Base-by-base conservation (phyloP, 108 stramenopile species). In the Fistulifera pelliculosa region DNA sequence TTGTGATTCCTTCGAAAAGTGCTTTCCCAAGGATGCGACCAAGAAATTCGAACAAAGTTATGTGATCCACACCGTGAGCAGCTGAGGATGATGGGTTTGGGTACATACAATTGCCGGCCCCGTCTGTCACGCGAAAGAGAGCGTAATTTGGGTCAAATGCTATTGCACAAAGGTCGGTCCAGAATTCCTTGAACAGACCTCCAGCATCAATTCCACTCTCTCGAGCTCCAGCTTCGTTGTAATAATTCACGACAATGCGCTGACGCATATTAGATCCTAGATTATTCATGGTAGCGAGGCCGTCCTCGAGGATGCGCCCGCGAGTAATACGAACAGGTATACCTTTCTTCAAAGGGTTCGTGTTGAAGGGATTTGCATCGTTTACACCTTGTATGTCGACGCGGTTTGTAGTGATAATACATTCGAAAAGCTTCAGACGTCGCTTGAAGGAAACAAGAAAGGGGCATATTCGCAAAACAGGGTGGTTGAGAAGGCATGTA, bases 161-260 rank as follows among this genome's bases (percentile, higher is more conserved):
- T 44, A 85, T 66, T 10, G 66, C 80, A 27, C 78, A 75, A 10
- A 97, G 64, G 51, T 94, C 93, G 18, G 86, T 81, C 86, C 86
- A 95, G 58, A 97, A 96, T 50, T 99, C 98, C 76, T 99, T 99
- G 70, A 97, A 97, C 11, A 99, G 76, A 4, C 98, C 98, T 17
- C 98, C 98, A 35, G 93, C 93, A 72, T 99, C 98, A 47, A 99
- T 90, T 25, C 98, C 96, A 51, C 71, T 62, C 48, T 93, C 89
- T 54, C 54, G 63, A 25, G 83, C 78, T 22, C 90, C 87, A 5
- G 85, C 87, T 59, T 85, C 75, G 58, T 86, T 90, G 43, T 74
- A 54, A 49, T 93, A 92, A 21, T 86, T 74, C 10, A 95, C 83
- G 7, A 77, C 57, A 14, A 85, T 80, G 23, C 90, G 65, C 50